Evolutionary conservation across 306 rosid species (phyloP).

Genomic region (Herpetospermum pedunculosum): DNA sequence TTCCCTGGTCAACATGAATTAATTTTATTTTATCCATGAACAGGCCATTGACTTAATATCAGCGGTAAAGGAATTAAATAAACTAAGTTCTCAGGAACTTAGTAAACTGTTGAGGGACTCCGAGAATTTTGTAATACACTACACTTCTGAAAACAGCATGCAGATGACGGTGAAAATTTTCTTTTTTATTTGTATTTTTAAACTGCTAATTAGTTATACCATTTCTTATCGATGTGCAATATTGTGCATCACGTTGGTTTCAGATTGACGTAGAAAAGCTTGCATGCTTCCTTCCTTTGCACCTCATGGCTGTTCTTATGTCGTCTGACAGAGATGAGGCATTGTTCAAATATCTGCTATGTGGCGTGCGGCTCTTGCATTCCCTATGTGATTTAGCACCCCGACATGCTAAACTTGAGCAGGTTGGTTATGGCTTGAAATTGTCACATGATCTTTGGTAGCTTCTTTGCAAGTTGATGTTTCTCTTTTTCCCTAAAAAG

Average conservation of each 20-base stretch:
- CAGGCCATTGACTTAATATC: slow-evolving; percentile 56
- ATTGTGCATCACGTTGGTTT: slow-evolving; percentile 6
- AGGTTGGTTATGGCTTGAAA: slow-evolving; percentile 36
- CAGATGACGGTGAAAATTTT: slow-evolving; percentile 38
- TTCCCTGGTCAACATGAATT: slow-evolving; percentile 8
- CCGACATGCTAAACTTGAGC: slow-evolving; percentile 71
- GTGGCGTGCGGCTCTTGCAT: slow-evolving; percentile 77
- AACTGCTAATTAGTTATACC: slow-evolving; percentile 10
- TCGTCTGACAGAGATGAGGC: slow-evolving; percentile 50
- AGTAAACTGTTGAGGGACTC: slow-evolving; percentile 59
- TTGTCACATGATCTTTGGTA: slow-evolving; percentile 1
- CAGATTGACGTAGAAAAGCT: slow-evolving; percentile 91
- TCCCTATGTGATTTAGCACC: slow-evolving; percentile 84
- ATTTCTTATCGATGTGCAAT: slow-evolving; percentile 3
- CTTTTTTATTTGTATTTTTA: neutral
- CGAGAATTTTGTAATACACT: slow-evolving; percentile 52
- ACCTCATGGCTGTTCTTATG: slow-evolving; percentile 53
- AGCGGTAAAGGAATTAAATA: slow-evolving; percentile 62
- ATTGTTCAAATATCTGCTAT: slow-evolving; percentile 42
- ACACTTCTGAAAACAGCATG: slow-evolving; percentile 37
- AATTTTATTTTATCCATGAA: slow-evolving; percentile 17
- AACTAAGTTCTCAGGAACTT: slow-evolving; percentile 51
- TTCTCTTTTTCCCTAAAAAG: neutral
- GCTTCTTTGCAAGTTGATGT: neutral
- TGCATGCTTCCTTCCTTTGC: slow-evolving; percentile 64